Evolutionary conservation across 176 grass and related monocot species (phyloP).

Genomic region (Alopecurus myosuroides): DNA sequence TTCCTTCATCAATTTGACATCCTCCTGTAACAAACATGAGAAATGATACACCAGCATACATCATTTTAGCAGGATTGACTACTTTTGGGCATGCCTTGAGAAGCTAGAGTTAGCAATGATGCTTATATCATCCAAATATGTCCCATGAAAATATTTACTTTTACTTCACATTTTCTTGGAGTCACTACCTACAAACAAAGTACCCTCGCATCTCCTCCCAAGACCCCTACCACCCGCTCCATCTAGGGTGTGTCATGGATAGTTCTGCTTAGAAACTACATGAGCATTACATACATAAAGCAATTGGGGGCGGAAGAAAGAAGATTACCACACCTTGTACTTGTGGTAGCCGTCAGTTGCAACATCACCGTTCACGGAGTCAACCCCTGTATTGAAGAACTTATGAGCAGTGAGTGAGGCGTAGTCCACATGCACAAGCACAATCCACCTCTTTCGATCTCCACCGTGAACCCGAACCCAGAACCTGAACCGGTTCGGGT

Average conservation of each 20-base stretch:
- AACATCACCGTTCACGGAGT: conserved; percentile 19
- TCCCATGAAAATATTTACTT: neutral
- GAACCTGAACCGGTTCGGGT: neutral
- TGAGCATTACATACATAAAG: neutral
- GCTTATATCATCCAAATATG: neutral
- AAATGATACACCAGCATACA: neutral
- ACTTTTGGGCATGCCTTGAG: neutral
- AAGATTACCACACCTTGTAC: conserved; percentile 28
- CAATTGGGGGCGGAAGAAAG: neutral
- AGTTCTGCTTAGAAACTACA: neutral
- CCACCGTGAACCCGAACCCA: neutral
- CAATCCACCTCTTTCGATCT: neutral
- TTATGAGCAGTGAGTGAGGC: neutral
- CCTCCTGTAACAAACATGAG: conserved; percentile 30
- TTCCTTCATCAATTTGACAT: conserved; percentile 43
- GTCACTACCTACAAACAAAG: neutral
- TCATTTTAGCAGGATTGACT: neutral
- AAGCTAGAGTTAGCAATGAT: neutral
- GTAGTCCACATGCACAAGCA: neutral
- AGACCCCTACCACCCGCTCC: neutral
- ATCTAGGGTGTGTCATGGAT: neutral
- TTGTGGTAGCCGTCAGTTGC: conserved; percentile 47
- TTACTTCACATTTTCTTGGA: neutral
- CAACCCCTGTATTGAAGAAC: conserved; percentile 7
- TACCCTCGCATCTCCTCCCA: neutral